Conservation (phyloP, 208 protist species). For the Crithidia bombi region DNA sequence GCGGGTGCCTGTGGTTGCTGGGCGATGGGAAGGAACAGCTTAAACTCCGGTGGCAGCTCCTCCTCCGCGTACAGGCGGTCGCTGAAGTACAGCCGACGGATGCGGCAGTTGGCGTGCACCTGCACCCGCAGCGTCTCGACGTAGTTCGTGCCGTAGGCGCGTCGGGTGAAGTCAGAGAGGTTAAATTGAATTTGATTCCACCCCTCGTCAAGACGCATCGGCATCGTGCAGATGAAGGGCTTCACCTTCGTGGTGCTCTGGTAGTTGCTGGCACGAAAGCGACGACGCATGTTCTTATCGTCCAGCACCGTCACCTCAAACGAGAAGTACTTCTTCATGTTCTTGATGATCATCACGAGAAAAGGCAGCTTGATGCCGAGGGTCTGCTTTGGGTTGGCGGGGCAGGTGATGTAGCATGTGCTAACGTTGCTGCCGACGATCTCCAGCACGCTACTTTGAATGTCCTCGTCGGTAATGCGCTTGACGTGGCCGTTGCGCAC, state of each 20-base stretch:
- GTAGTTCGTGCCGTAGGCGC: conserved; percentile 99
- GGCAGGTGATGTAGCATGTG: conserved; percentile 98
- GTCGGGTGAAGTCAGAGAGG: conserved; percentile 98
- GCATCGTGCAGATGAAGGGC: conserved; percentile 99
- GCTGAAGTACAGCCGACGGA: conserved; percentile 99
- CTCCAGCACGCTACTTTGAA: conserved; percentile 98
- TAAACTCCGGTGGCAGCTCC: conserved; percentile 99
- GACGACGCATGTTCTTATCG: conserved; percentile 98
- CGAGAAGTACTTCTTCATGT: conserved; percentile 99
- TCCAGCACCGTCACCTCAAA: conserved; percentile 99
- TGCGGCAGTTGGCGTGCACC: conserved; percentile 99
- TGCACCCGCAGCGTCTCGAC: conserved; percentile 98
- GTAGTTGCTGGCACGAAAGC: conserved; percentile 99
- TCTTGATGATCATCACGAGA: conserved; percentile 99
- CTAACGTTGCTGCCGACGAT: conserved; percentile 98
- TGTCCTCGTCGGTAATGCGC: conserved; percentile 99
- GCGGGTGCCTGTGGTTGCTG: conserved; percentile 55
- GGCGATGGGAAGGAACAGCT: conserved; percentile 96
- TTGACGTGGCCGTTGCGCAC: conserved; percentile 99
- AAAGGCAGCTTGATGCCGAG: conserved; percentile 99
- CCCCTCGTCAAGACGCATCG: conserved; percentile 98
- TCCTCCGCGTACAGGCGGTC: conserved; percentile 99
- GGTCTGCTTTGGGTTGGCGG: conserved; percentile 95
- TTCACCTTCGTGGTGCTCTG: conserved; percentile 98
- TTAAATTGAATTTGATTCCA: conserved; percentile 99